Evolutionary conservation across 257 asterid genomes (phyloP).

Genomic region (Rehmannia glutinosa): DNA sequence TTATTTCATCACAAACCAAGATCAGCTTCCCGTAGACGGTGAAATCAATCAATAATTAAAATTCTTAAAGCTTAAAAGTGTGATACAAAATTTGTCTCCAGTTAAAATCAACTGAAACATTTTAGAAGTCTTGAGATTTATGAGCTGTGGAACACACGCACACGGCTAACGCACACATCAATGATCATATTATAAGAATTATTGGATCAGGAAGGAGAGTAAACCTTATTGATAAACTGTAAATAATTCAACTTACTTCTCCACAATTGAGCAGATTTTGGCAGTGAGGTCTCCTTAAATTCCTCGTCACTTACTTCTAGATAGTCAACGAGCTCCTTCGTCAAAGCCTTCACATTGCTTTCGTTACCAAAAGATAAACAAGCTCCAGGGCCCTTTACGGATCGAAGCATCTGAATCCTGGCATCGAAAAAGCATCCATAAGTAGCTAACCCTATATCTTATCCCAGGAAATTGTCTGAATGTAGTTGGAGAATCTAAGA

Average conservation of each 20-base stretch:
- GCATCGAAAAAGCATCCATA: constrained; percentile 22
- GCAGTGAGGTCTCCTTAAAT: constrained; percentile 89
- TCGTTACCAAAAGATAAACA: constrained; percentile 81
- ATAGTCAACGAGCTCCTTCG: constrained; percentile 86
- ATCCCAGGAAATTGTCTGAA: constrained; percentile 5
- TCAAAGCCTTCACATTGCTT: constrained; percentile 82
- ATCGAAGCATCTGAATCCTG: constrained; percentile 99
- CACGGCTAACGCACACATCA: not conserved
- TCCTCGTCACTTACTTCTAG: constrained; percentile 89
- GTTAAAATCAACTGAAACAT: not conserved
- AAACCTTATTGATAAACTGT: constrained; percentile 5
- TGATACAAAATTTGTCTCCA: not conserved
- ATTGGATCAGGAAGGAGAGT: not conserved
- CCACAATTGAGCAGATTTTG: constrained; percentile 93
- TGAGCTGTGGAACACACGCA: not conserved
- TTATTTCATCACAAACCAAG: constrained; percentile 13
- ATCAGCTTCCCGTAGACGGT: not conserved
- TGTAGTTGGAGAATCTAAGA: constrained; percentile 4
- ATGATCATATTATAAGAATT: not conserved
- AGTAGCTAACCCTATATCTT: constrained; percentile 3
- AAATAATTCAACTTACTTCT: constrained; percentile 66
- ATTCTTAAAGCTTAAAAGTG: constrained; percentile 3
- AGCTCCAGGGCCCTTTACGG: constrained; percentile 98
- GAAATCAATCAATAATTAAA: not conserved
- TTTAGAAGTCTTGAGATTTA: not conserved